These are phyloP conservation scores for Penicillium paneum DNA, from an alignment of 2,329 filamentous ascomycete species.

Conservation along the genomic window DNA sequence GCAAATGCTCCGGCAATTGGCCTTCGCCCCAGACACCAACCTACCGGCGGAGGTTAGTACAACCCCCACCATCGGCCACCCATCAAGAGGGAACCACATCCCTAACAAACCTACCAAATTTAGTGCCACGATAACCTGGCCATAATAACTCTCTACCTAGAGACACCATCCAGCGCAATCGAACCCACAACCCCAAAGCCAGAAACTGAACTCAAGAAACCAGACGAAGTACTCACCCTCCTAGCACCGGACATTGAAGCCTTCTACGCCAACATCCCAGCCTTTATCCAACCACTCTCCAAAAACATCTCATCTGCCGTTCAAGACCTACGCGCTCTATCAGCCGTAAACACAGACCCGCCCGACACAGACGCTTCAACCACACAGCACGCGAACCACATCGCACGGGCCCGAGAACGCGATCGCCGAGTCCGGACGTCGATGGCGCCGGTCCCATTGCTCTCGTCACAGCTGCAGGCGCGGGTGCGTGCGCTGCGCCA, in stretches of 20 bases:
- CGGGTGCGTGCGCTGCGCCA: slow-evolving; percentile 30
- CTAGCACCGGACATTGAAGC: slow-evolving; percentile 35
- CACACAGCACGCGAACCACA: slow-evolving; percentile 11
- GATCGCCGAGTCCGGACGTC: slow-evolving; percentile 24
- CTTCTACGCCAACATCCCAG: slow-evolving; percentile 33
- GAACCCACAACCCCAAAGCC: slow-evolving; percentile 14
- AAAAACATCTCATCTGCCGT: slow-evolving; percentile 25
- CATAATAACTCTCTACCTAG: slow-evolving; percentile 39
- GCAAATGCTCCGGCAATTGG: slow-evolving; percentile 31
- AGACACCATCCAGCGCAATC: slow-evolving; percentile 26
- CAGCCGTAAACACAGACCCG: slow-evolving; percentile 21
- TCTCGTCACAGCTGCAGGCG: slow-evolving; percentile 29
- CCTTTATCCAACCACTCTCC: slow-evolving; percentile 26
- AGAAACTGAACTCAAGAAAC: slow-evolving; percentile 11
- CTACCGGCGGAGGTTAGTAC: slow-evolving; percentile 35
- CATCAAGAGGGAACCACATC: not conserved
- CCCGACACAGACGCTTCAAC: slow-evolving; percentile 1
- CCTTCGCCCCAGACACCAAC: slow-evolving; percentile 32
- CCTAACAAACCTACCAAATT: not conserved
- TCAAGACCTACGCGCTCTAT: slow-evolving; percentile 26
- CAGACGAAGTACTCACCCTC: slow-evolving; percentile 30
- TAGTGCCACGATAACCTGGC: slow-evolving; percentile 37
- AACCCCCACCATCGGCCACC: not conserved
- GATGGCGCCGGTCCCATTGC: slow-evolving; percentile 17
- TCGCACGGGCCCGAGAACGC: slow-evolving; percentile 19